phyloP scores from a whole-genome alignment of 2,329 filamentous ascomycete genomes.

The Scedosporium aurantiacum region DNA sequence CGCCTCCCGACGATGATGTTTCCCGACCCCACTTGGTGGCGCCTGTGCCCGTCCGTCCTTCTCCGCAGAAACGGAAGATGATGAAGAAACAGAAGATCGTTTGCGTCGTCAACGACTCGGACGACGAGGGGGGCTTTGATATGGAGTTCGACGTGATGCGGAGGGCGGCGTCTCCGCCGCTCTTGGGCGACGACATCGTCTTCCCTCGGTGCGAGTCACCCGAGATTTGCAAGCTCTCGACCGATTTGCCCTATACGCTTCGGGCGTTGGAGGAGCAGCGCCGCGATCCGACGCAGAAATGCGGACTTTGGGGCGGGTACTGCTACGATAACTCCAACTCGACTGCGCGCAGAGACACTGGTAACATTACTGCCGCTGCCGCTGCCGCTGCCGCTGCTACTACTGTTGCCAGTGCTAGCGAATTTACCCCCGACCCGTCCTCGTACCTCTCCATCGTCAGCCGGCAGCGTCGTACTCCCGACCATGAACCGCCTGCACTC shows the following conservation, averaged over 20 bases:
- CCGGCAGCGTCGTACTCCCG: neutral
- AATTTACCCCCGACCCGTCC: neutral
- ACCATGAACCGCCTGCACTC: neutral
- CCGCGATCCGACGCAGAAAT: conserved; percentile 43
- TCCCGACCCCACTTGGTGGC: neutral
- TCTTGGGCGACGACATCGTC: conserved; percentile 71
- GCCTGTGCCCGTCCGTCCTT: neutral
- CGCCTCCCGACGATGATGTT: neutral
- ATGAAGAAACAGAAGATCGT: neutral
- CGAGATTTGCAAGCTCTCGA: conserved; percentile 72
- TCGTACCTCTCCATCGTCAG: neutral
- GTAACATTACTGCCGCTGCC: neutral
- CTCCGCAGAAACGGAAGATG: neutral
- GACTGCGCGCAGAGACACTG: neutral
- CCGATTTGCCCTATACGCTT: conserved; percentile 53
- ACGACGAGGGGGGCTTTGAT: conserved; percentile 10
- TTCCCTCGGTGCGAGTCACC: conserved; percentile 79
- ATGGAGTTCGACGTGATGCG: conserved; percentile 22
- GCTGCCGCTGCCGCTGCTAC: neutral
- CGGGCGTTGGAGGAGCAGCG: conserved; percentile 34
- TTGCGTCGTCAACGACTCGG: neutral
- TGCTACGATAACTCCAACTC: conserved; percentile 26
- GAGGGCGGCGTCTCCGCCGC: conserved; percentile 59
- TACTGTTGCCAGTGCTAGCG: neutral
- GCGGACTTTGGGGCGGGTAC: conserved; percentile 69